Base-by-base conservation (phyloP, 2,329 filamentous ascomycete genomes). In the Sporothrix pseudoabietina region DNA sequence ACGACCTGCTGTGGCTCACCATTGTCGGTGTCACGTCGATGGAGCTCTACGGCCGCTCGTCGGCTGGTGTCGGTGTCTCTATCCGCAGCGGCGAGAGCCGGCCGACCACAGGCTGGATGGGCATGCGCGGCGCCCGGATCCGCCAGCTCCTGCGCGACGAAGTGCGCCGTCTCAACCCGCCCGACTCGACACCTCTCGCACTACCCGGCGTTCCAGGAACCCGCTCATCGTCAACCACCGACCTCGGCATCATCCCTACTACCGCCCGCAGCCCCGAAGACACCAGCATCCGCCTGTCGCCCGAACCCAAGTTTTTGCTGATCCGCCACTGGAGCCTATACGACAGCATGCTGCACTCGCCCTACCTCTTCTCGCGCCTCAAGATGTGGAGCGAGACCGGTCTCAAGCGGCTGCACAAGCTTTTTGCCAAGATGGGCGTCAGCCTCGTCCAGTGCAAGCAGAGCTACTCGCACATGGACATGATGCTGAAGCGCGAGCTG, bases 381-480 rank as follows among this genome's bases (percentile, higher is more conserved):
- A 95, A 97, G 81, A 94, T 97, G 65, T 99, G 96, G 95, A 97
- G 91, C 74, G 96, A 98, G 75, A 88, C 88, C 69, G 96, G 96
- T 3, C 87, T 93, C 71, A 97, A 97, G 80, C 89, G 95, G 70
- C 85, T 99, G 26, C 93, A 98, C 81, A 98, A 98, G 80, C 87
- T 99, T 0, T 87, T 99, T 2, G 96, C 96, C 59, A 99, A 98
- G 82, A 99, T 99, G 95, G 96, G 96, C 44, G 93, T 99, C 72
- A 97, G 93, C 79, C 85, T 98, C 52, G 92, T 91, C 5, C 95
- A 99, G 82, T 97, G 94, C 83, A 94, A 94, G 78, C 96, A 98
- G 82, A 95, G 90, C 80, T 99, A 98, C 80, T 94, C 94, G 0
- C 96, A 99, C 81, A 98, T 99, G 94, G 95, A 98, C 82, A 97